Conservation (phyloP, 1,284 basidiomycete species). For the Austroboletus novae-zelandiae region DNA sequence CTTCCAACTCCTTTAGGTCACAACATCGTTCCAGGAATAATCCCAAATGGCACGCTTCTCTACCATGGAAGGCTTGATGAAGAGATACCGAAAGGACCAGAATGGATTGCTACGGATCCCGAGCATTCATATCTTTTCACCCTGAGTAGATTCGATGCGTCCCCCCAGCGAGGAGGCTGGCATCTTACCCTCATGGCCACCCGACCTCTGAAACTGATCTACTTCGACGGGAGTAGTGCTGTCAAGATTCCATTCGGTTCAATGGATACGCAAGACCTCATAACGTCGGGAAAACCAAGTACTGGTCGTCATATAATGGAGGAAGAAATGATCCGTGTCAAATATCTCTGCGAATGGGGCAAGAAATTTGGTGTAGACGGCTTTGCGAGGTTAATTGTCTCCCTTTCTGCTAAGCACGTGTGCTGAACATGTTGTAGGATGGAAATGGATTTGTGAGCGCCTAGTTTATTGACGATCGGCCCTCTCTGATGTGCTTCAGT, state of each 20-base stretch:
- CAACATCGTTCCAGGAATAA: slow-evolving; percentile 39
- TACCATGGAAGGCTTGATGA: slow-evolving; percentile 36
- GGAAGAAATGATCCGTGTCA: slow-evolving; percentile 32
- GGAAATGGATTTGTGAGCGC: slow-evolving; percentile 48
- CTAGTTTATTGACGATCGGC: not conserved
- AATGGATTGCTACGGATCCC: slow-evolving; percentile 35
- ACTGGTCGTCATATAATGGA: slow-evolving; percentile 7
- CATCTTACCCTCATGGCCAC: slow-evolving; percentile 37
- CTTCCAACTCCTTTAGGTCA: slow-evolving; percentile 33
- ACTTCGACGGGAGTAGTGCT: slow-evolving; percentile 45
- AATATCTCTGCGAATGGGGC: slow-evolving; percentile 38
- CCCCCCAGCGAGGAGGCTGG: slow-evolving; percentile 31
- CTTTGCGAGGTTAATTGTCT: slow-evolving; percentile 34
- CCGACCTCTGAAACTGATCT: slow-evolving; percentile 39
- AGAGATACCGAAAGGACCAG: slow-evolving; percentile 4
- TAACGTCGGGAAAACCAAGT: slow-evolving; percentile 34
- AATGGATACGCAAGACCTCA: slow-evolving; percentile 10
- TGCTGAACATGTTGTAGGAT: slow-evolving; percentile 32
- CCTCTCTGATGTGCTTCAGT: slow-evolving; percentile 26
- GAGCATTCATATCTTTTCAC: slow-evolving; percentile 44
- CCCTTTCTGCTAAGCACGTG: not conserved
- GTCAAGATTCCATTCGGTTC: slow-evolving; percentile 36
- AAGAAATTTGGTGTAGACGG: slow-evolving; percentile 35
- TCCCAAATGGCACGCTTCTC: slow-evolving; percentile 42
- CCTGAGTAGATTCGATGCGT: not conserved